Percentiles rank a stretch among this genome's conserved stretches.
Conservation (phyloP, 306 rosid genomes). For the Vigna reflexopilosa region DNA sequence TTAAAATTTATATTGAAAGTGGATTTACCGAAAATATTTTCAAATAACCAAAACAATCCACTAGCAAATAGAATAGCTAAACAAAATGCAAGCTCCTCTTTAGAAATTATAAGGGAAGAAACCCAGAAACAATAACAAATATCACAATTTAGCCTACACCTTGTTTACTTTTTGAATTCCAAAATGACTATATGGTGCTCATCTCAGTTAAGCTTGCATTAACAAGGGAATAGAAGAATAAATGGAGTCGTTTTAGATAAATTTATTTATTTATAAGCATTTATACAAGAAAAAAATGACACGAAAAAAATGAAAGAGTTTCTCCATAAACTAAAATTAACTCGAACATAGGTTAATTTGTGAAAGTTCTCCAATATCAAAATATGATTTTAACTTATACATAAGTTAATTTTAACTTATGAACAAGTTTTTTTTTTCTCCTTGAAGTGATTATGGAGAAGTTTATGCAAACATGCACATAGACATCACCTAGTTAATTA, state of each 20-base stretch:
- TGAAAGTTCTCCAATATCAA: no score
- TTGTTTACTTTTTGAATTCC: conserved; percentile 30
- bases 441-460: background rate
- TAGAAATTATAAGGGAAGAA: conserved; percentile 34
- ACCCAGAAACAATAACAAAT: conserved; percentile 16
- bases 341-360: background rate
- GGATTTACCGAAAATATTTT: conserved; percentile 12
- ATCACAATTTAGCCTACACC: background rate
- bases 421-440: no score
- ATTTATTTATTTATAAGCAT: background rate
- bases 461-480: background rate
- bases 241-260: background rate
- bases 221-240: conserved; percentile 11
- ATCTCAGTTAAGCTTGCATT: conserved; percentile 19
- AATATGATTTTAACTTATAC: no score
- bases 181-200: conserved; percentile 19
- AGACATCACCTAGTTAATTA: conserved; percentile 27
- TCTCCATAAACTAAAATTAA: no score
- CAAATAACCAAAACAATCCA: conserved; percentile 20
- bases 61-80: conserved; percentile 20
- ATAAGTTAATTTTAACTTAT: no score
- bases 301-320: background rate
- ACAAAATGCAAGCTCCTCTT: conserved; percentile 26
- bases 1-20: conserved; percentile 31
- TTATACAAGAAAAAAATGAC: background rate